Base-by-base conservation (phyloP, 2,329 filamentous ascomycete species). In the Apiospora malaysiana region DNA sequence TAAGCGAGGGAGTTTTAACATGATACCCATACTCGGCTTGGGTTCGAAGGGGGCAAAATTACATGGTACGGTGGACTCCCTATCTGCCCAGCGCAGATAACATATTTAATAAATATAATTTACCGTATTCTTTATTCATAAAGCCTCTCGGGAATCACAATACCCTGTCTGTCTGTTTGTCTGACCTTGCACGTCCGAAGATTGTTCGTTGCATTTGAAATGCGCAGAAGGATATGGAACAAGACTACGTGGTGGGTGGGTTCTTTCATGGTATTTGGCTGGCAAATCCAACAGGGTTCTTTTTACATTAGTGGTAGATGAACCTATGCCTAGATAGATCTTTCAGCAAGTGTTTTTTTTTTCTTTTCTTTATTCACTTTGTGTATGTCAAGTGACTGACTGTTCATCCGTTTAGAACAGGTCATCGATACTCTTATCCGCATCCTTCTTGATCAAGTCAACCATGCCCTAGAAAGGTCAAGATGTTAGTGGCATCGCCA, bases 361-460 rank as follows among this genome's bases (percentile, higher is more conserved):
- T 42, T 32, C n/a, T n/a, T n/a, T n/a, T 32, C 32, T 32, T 49
- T 42, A 21, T 69, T 42, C 32, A 59, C 37, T 42, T 1, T 9
- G 12, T 14, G 23, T 2, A 59, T 12, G 42, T 16, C 10, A 8
- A 18, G 27, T 69, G 42, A 18, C 4, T 69, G 42, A 18, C 4
- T 14, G 42, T 45, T 14, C 12, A 7, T 59, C 2, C 21, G 25
- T 21, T 77, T 79, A 96, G 76, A 97, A 91, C 72, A 99, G 84
- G 80, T 97, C 95, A 74, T 94, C 90, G 74, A 99, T 92, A 21
- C 92, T 91, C 84, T 98, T 98, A 81, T 98, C 95, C 10, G 95
- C 93, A 80, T 99, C 96, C 77, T 94, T 93, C 79, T 93, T 93
- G 78, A 99, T 97, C 77, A 99, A 83, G 43, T 97, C 94, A 70